Base-by-base conservation (phyloP, 768 basidiomycete species). In the Boletus reticulatus region DNA sequence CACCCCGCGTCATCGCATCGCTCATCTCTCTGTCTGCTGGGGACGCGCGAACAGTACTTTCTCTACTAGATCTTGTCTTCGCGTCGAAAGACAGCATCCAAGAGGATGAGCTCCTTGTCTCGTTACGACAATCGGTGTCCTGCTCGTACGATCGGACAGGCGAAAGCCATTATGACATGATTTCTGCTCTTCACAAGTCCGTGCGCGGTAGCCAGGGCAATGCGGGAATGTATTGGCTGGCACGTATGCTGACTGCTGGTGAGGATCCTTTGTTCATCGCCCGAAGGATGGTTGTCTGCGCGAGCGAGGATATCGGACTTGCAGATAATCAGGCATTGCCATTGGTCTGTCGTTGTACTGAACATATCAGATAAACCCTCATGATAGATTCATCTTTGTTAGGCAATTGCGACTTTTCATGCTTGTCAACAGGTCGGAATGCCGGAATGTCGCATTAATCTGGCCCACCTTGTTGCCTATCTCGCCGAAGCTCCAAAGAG, bases 211-310 rank as follows among this genome's bases (percentile, higher is more conserved):
- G 84, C 52, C 83, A 92, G 58, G 84, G 83, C 7, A 78, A 78
- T 62, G 92, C 90, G 0, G 92, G 92, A 7, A 73, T 93, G 76
- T 94, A 94, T 67, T 94, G 92, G 90, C 77, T 94, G 20, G 90
- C 91, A 11, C 80, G 89, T 48, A 92, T 92, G 91, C 75, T 92
- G 34, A 80, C 76, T 36, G 86, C 82, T 27, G 91, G 90, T 19
- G 91, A 92, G 67, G 91, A 94, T 69, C 88, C 92, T 4, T 62
- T 91, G 45, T 94, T 82, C 62, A 80, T 92, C 55, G 86, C 84
- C 7, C 76, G 89, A 36, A 77, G 89, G 51, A 81, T 91, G 76
- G 76, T 88, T 5, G 88, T 92, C 8, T 84, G 88, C 61, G 91
- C 92, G 3, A 89, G 88, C 59, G 92, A 94, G 69, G 92, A 94